Conservation (phyloP, 1,139 yeast species). For the Geotrichum aggregatum region DNA sequence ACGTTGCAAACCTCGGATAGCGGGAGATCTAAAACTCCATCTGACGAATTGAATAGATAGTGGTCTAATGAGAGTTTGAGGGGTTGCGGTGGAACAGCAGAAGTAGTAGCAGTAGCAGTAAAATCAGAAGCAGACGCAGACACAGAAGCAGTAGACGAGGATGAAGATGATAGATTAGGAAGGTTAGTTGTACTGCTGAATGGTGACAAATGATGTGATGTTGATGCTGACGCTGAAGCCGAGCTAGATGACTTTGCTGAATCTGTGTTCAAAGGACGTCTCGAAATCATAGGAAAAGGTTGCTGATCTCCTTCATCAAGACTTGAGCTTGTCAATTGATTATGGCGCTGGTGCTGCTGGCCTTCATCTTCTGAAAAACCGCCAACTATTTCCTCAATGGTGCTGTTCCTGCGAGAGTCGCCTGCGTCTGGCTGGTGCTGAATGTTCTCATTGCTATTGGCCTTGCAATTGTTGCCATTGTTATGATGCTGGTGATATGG, state of each 20-base stretch:
- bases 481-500: background rate
- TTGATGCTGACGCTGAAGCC: background rate
- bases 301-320: background rate
- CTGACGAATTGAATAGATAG: conserved; percentile 54
- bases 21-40: conserved; percentile 84
- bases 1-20: conserved; percentile 66
- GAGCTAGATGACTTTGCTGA: conserved; percentile 1
- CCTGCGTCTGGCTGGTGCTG: background rate
- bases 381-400: background rate
- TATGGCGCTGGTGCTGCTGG: background rate
- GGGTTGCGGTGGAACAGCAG: background rate
- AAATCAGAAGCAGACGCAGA: too few species aligned
- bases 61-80: background rate
- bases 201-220: background rate
- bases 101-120: too few species aligned
- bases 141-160: background rate
- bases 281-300: background rate
- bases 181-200: conserved; percentile 7
- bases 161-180: background rate
- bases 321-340: background rate
- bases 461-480: background rate
- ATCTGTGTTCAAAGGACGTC: background rate
- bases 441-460: too few species aligned
- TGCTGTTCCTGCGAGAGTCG: background rate
- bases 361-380: background rate